phyloP scores from a whole-genome alignment of 2,329 filamentous ascomycete species.

The Dryadomyces sulphureus region DNA sequence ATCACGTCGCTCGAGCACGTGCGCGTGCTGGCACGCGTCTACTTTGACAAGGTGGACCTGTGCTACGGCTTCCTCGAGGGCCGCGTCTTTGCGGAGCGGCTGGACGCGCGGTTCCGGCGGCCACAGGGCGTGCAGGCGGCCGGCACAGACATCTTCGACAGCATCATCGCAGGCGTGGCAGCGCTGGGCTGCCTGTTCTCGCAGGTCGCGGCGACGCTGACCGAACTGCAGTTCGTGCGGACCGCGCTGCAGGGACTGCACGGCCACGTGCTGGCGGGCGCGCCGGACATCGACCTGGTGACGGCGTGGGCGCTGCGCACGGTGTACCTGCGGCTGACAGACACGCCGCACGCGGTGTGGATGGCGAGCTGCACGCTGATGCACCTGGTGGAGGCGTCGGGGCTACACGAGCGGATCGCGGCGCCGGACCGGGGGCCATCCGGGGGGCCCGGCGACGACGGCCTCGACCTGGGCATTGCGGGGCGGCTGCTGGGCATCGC shows the following conservation, averaged over 20 bases:
- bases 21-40: constrained; percentile 26
- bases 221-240: constrained; percentile 30
- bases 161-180: constrained; percentile 38
- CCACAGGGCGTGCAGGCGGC: background rate
- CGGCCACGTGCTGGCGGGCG: constrained; percentile 21
- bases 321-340: constrained; percentile 36
- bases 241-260: constrained; percentile 17
- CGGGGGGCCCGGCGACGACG: constrained; percentile 16
- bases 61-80: constrained; percentile 34
- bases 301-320: constrained; percentile 38
- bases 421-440: background rate
- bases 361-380: constrained; percentile 42
- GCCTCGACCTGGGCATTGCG: background rate
- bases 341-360: constrained; percentile 38
- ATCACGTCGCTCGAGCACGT: constrained; percentile 33
- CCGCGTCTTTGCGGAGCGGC: constrained; percentile 16
- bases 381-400: constrained; percentile 41
- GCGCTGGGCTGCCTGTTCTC: constrained; percentile 39
- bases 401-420: constrained; percentile 20
- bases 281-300: constrained; percentile 23
- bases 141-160: constrained; percentile 22
- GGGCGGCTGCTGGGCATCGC: constrained; percentile 31
- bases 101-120: constrained; percentile 19
- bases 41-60: constrained; percentile 37
- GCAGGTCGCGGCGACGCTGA: constrained; percentile 20